Evolutionary conservation across 2,329 filamentous ascomycete genomes (phyloP).

Genomic region (Colletotrichum kahawae): DNA sequence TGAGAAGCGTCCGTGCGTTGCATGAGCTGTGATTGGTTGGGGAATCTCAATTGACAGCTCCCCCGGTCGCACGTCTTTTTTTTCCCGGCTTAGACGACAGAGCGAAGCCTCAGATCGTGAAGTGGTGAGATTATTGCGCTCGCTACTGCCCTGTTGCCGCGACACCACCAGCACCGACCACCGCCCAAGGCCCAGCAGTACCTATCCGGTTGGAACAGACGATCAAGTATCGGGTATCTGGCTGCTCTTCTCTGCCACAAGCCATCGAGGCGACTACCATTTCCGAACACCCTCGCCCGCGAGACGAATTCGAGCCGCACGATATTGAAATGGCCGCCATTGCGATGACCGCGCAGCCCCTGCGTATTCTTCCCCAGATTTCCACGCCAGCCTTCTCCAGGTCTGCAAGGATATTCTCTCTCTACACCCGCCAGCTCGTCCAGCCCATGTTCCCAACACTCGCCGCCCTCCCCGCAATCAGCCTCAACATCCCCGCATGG

Average conservation of each 20-base stretch:
- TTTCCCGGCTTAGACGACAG: slow-evolving; percentile 1
- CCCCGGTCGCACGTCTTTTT: slow-evolving; percentile 11
- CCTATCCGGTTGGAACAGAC: neutral
- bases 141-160: neutral
- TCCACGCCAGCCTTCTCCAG: slow-evolving; percentile 45
- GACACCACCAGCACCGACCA: neutral
- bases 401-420: slow-evolving; percentile 46
- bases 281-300: neutral
- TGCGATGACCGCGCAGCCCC: slow-evolving; percentile 23
- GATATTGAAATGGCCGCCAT: slow-evolving; percentile 48
- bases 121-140: neutral
- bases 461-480: slow-evolving; percentile 65
- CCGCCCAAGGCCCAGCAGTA: neutral
- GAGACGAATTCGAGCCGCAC: slow-evolving; percentile 10
- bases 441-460: slow-evolving; percentile 57
- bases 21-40: slow-evolving; percentile 21
- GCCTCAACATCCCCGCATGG: slow-evolving; percentile 60
- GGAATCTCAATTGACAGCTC: slow-evolving; percentile 15
- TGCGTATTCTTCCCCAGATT: slow-evolving; percentile 53
- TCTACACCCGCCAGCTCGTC: slow-evolving; percentile 51
- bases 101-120: neutral
- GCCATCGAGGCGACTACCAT: neutral
- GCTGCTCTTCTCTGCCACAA: neutral
- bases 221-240: neutral
- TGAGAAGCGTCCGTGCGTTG: neutral